Base-by-base conservation (phyloP, 495 filamentous ascomycete species). In the Lepidopterella palustris region DNA sequence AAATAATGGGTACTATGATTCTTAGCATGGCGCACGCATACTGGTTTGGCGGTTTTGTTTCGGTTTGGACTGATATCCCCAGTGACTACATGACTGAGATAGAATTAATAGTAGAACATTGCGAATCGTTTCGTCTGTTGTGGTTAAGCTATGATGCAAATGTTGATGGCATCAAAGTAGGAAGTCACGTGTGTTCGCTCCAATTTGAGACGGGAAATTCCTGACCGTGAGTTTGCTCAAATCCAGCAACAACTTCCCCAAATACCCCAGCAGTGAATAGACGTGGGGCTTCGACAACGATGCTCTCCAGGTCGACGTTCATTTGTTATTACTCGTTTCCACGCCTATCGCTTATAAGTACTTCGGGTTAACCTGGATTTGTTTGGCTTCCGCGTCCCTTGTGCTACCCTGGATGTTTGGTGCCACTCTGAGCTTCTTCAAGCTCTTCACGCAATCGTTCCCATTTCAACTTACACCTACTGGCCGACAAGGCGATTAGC, bases 1-100 rank as follows among this genome's bases (percentile, higher is more conserved):
- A 45, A 25, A 39, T 63, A 67, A 63, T 63, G 60, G 55, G 56
- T 60, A 5, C 45, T 54, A 63, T 67, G 57, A 67, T 45, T 62
- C 57, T 67, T 50, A 50, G 47, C 47, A 50, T 50, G 26, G 47
- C 47, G 47, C n/a, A 50, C 47, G 47, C n/a, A 50, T 50, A 50
- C 47, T 24, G 26, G 18, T 18, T 27, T 50, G 23, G 47, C 8
- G 23, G 47, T 13, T 50, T 21, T 25, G 20, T 26, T 24, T 50
- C 26, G 47, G 47, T 5, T 50, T 50, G 8, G 20, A 21, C 8
- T 11, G 35, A 42, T 42, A 42, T 42, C 13, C 35, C 35, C 35
- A 42, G 3, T 15, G 9, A 11, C 18, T 18, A 18, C 35, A 13
- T 2, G 10, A 42, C 18, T 42, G 9, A 42, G 35, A 42, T 42